phyloP scores from a whole-genome alignment of 2,329 filamentous ascomycete genomes.

The Talaromyces sp. region DNA sequence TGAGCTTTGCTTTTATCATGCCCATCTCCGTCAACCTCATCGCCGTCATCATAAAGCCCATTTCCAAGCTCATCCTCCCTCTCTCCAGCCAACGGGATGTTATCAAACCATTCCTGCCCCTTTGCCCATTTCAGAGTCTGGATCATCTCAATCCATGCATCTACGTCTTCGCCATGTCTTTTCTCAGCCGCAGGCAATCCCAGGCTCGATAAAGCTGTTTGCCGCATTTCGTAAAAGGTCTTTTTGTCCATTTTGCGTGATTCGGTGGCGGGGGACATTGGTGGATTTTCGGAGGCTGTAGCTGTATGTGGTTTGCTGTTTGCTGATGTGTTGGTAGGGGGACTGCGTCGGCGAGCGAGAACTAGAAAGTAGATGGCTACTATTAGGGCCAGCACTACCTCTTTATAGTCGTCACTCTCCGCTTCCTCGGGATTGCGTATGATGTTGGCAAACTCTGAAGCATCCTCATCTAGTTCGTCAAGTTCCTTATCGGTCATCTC shows the following conservation, averaged over 20 bases:
- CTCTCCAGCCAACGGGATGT: conserved; percentile 45
- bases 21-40: conserved; percentile 24
- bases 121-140: conserved; percentile 49
- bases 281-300: conserved; percentile 3
- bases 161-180: conserved; percentile 50
- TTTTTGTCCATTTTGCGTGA: conserved; percentile 38
- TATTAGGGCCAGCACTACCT: conserved; percentile 36
- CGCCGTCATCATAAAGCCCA: conserved; percentile 31
- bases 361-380: conserved; percentile 46
- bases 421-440: conserved; percentile 43
- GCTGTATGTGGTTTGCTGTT: not conserved
- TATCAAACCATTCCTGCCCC: conserved; percentile 65
- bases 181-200: conserved; percentile 43
- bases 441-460: conserved; percentile 33
- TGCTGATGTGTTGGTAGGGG: conserved; percentile 14
- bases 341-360: conserved; percentile 49
- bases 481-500: conserved; percentile 48
- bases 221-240: conserved; percentile 40
- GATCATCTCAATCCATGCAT: conserved; percentile 59
- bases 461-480: conserved; percentile 38
- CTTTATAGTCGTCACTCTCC: conserved; percentile 42
- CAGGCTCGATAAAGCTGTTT: conserved; percentile 35
- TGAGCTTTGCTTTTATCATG: conserved; percentile 22
- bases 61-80: conserved; percentile 32
- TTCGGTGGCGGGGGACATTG: conserved; percentile 3